Evolutionary conservation across 768 basidiomycete species (phyloP), one percentile per base, ranked within the genome.

Genomic region (Tricholoma matsutake): DNA sequence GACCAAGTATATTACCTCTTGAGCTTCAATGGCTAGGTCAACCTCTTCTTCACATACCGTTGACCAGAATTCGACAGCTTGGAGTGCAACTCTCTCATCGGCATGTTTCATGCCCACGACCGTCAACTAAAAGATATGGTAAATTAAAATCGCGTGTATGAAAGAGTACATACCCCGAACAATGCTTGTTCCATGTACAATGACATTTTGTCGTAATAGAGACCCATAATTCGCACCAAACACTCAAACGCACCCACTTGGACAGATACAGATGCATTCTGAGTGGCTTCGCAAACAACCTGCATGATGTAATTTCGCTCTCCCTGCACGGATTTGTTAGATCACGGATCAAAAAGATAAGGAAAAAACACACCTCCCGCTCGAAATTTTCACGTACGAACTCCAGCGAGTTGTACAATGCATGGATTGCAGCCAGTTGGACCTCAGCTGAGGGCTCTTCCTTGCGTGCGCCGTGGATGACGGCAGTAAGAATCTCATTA

Each of bases 291-390:
- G 72, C 97, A 99, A 16, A 98, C 92, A 45, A 98, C 95, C 79
- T 99, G 97, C 97, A 99, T 99, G 75, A 99, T 98, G 78, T 97
- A 98, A 77, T 98, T 99, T 53, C 97, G 87, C 75, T 99, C 97
- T 66, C 97, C 97, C 94, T 98, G 61, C 25, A 18, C 47, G 57
- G 25, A 62, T 58, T 31, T 56, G 34, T 75, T 28, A 55, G 29
- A 64, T 57, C 58, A 25, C 22, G 29, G 45, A 54, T 32, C 28
- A 29, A 18, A 14, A 45, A 54, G 11, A 47, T 39, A 13, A 22
- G 29, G 16, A n/a, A 1, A n/a, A 9, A 1, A 79, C 86, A 56
- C 64, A 96, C 96, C 81, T 98, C 97, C 54, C 95, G 88, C 66
- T 97, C 94, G 71, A 99, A 98, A 76, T 99, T 99, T 67, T 96